Evolutionary conservation across 192 early-diverging fungal species (phyloP), one percentile per base, ranked within the genome.

Genomic region (Funneliformis geosporum): DNA sequence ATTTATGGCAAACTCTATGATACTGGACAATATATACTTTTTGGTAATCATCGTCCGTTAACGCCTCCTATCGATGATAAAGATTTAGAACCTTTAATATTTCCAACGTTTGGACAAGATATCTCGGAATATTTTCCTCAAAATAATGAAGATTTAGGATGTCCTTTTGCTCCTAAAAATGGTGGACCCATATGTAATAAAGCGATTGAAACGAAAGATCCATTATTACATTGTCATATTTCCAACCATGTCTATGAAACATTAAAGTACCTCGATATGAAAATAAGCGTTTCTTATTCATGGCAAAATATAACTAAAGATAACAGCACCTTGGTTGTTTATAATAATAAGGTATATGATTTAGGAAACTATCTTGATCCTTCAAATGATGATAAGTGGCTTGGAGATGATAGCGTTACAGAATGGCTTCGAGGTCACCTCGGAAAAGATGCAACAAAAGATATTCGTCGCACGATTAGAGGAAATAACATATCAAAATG

Each of bases 261-360:
- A 21, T 46, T 80, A 40, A 60, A 66, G 28, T 18, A 23, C 11
- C 42, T 80, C 6, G 46, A 27, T 80, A 38, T 64, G 25, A 60
- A 75, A 9, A 5, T 23, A 16, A 33, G 21, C 11, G 73, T 80
- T 27, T 39, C 16, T 33, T 86, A 80, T 55, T 83, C 82, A 9
- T 86, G 85, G 85, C 66, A 75, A 16, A 84, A 86, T 61, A 81
- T 86, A 75, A 87, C 88, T 21, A 83, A 88, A 76, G 27, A 68
- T 38, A 69, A 87, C 10, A 86, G 87, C 78, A 87, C 84, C 60
- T 77, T 91, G 47, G 87, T 93, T 78, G 84, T 84, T 21, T 86
- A 81, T 55, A 82, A 85, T 62, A 82, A 86, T 47, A 78, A 82
- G 60, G 86, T 88, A 11, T 79, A 79, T 70, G 77, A 79, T 55